Conservation (phyloP, 2,329 filamentous ascomycete species). For the Ceratocystis harringtonii region DNA sequence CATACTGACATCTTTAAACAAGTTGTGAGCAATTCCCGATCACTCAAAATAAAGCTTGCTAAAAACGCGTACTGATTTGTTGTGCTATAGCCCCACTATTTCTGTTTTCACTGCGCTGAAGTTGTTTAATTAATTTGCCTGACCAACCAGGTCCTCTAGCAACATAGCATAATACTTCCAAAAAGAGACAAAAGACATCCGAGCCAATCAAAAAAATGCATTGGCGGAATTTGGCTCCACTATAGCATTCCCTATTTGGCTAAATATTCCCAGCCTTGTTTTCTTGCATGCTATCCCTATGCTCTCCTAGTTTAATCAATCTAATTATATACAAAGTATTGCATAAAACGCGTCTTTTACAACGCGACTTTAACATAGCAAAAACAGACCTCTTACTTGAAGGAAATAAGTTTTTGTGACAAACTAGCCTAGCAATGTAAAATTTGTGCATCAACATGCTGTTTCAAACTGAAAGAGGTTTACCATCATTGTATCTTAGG, state of each 20-base stretch:
- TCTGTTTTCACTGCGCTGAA: neutral
- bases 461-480: too few species aligned
- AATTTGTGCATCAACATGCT: too few species aligned
- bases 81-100: neutral
- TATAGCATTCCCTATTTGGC: neutral
- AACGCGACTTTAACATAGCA: neutral
- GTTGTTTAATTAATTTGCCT: neutral
- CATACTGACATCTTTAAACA: constrained; percentile 12
- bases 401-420: too few species aligned
- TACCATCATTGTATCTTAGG: too few species aligned
- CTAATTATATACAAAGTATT: too few species aligned
- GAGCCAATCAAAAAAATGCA: constrained; percentile 11
- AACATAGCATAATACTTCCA: neutral
- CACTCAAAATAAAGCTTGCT: neutral
- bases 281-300: neutral
- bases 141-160: neutral
- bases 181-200: neutral
- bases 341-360: too few species aligned
- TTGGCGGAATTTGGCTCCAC: neutral
- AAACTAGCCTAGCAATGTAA: too few species aligned
- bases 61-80: constrained; percentile 3
- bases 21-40: constrained; percentile 9
- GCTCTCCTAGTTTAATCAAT: too few species aligned
- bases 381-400: too few species aligned
- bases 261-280: neutral